These are phyloP conservation scores for Suillus lakei DNA, from an alignment of 768 basidiomycete species.

Conservation along the genomic window DNA sequence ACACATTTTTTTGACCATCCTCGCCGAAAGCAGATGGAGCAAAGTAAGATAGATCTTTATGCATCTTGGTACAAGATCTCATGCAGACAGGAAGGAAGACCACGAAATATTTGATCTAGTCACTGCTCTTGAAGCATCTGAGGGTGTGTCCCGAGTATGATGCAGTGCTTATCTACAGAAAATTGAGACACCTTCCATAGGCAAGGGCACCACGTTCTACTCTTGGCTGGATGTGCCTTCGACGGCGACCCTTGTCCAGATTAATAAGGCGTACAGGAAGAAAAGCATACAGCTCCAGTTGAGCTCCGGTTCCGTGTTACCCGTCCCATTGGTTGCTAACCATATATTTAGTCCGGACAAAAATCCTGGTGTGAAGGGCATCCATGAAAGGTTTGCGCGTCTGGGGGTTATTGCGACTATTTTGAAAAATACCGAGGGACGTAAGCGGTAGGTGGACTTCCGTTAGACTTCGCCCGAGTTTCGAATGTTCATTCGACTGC, in stretches of 20 bases:
- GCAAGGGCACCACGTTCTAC: slow-evolving; percentile 94
- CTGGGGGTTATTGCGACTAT: slow-evolving; percentile 87
- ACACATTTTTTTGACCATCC: background rate
- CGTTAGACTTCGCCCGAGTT: background rate
- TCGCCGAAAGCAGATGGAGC: slow-evolving; percentile 59
- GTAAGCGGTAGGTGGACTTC: slow-evolving; percentile 64
- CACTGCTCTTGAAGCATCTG: slow-evolving; percentile 74
- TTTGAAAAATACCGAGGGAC: slow-evolving; percentile 72
- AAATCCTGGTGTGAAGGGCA: slow-evolving; percentile 81
- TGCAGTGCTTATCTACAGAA: background rate
- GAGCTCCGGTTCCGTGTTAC: background rate
- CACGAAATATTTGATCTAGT: slow-evolving; percentile 97
- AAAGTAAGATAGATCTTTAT: slow-evolving; percentile 49
- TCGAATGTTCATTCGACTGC: slow-evolving; percentile 8
- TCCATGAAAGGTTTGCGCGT: slow-evolving; percentile 90
- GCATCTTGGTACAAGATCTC: slow-evolving; percentile 3
- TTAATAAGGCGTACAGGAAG: slow-evolving; percentile 90
- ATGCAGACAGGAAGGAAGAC: slow-evolving; percentile 65
- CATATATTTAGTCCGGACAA: slow-evolving; percentile 80
- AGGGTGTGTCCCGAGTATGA: slow-evolving; percentile 53
- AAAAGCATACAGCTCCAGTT: slow-evolving; percentile 92
- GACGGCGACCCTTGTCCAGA: slow-evolving; percentile 75
- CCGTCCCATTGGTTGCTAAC: slow-evolving; percentile 9
- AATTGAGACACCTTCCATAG: slow-evolving; percentile 34
- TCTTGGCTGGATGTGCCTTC: slow-evolving; percentile 85